Conservation (phyloP, 768 basidiomycete species). For the Amanita subjunquillea region DNA sequence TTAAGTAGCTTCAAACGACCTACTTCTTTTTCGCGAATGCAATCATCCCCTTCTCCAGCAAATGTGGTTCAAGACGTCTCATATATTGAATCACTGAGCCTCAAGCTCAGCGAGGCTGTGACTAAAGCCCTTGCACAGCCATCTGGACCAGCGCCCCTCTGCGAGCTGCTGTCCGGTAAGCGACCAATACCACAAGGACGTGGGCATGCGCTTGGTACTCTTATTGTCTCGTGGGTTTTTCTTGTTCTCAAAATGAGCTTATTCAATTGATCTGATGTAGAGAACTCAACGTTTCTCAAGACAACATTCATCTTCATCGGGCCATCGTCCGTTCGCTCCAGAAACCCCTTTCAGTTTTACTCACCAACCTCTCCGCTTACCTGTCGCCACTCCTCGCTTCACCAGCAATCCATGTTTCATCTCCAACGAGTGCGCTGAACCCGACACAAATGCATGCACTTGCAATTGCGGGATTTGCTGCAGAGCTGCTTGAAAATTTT, state of each 20-base stretch:
- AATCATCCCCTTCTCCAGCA: conserved; percentile 22
- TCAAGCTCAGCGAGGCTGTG: conserved; percentile 75
- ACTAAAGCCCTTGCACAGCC: conserved; percentile 68
- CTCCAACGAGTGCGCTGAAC: conserved; percentile 43
- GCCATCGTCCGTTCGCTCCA: conserved; percentile 68
- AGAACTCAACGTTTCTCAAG: conserved; percentile 56
- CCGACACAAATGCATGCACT: conserved; percentile 65
- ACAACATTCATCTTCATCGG: conserved; percentile 53
- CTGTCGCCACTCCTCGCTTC: conserved; percentile 61
- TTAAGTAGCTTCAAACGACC: conserved; percentile 49
- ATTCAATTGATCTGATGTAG: conserved; percentile 25
- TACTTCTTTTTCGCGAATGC: conserved; percentile 32
- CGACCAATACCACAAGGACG: conserved; percentile 68
- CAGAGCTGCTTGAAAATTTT: conserved; percentile 63
- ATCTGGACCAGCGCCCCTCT: conserved; percentile 34
- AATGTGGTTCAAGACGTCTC: conserved; percentile 67
- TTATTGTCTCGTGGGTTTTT: conserved; percentile 60
- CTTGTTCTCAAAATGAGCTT: conserved; percentile 4
- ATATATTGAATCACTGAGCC: conserved; percentile 65
- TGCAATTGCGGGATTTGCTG: conserved; percentile 57
- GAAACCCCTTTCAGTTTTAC: conserved; percentile 65
- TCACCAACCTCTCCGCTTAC: conserved; percentile 58
- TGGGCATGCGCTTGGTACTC: conserved; percentile 51
- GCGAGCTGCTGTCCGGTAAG: conserved; percentile 53
- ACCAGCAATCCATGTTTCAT: conserved; percentile 42